Conservation (phyloP, 768 basidiomycete genomes). For the Mycena olivaceomarginata region DNA sequence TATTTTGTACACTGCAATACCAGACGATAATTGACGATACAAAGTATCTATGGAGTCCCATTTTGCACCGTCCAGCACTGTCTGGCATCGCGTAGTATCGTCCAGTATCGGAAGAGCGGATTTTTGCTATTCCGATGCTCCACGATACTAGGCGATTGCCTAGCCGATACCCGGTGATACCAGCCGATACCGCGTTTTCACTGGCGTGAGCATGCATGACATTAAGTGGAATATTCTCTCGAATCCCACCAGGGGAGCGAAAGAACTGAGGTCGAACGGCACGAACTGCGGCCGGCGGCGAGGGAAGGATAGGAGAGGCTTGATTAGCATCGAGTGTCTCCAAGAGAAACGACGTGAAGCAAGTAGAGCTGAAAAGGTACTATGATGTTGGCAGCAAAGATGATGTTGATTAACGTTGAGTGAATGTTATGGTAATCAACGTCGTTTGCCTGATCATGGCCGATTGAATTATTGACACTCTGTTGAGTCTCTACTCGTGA, state of each 20-base stretch:
- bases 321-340: slow-evolving; percentile 9
- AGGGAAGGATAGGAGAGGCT: slow-evolving; percentile 6
- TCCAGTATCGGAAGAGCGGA: too few relatives aligned
- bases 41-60: too few relatives aligned
- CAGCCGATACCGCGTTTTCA: too few relatives aligned
- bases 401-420: slow-evolving; percentile 6
- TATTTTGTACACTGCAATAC: too few relatives aligned
- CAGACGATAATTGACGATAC: too few relatives aligned
- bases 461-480: too few relatives aligned
- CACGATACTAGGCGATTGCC: too few relatives aligned
- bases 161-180: too few relatives aligned
- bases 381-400: neutral
- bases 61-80: too few relatives aligned
- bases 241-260: neutral
- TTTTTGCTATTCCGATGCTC: too few relatives aligned
- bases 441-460: slow-evolving; percentile 4
- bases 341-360: slow-evolving; percentile 8
- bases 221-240: slow-evolving; percentile 3
- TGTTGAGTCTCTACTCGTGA: slow-evolving; percentile 9
- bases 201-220: neutral
- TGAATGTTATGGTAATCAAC: slow-evolving; percentile 3
- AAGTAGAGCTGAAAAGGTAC: slow-evolving; percentile 3
- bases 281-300: slow-evolving; percentile 11
- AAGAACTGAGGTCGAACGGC: slow-evolving; percentile 3
- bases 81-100: too few relatives aligned